Evolutionary conservation across 345 rosid species (phyloP).

Genomic region (Arabidopsis thaliana): DNA sequence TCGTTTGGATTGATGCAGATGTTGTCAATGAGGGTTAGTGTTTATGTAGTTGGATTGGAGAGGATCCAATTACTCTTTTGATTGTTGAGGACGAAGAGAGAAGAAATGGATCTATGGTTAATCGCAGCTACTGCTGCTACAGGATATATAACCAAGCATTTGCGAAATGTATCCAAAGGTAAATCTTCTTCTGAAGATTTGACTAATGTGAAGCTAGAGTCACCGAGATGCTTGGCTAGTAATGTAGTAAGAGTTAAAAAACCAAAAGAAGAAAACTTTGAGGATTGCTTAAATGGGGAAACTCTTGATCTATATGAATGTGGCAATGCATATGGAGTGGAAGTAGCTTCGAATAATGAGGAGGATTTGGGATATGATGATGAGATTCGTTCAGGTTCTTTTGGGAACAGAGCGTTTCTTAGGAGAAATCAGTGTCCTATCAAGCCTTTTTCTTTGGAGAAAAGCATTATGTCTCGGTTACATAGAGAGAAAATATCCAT

Average conservation of each 20-base stretch:
- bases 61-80: slow-evolving; percentile 3
- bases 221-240: slow-evolving; percentile 33
- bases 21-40: not conserved
- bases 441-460: slow-evolving; percentile 68
- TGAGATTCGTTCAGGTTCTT: slow-evolving; percentile 34
- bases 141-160: slow-evolving; percentile 64
- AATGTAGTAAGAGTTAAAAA: slow-evolving; percentile 45
- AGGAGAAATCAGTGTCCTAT: slow-evolving; percentile 47
- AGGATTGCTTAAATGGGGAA: slow-evolving; percentile 37
- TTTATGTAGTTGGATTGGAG: slow-evolving; percentile 22
- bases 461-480: slow-evolving; percentile 72
- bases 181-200: slow-evolving; percentile 46
- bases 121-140: slow-evolving; percentile 78
- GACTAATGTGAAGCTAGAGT: slow-evolving; percentile 43
- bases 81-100: slow-evolving; percentile 17
- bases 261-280: slow-evolving; percentile 43
- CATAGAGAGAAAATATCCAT: slow-evolving; percentile 48
- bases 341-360: slow-evolving; percentile 43
- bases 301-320: slow-evolving; percentile 19
- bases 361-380: slow-evolving; percentile 12
- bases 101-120: slow-evolving; percentile 74
- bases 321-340: slow-evolving; percentile 48
- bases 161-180: slow-evolving; percentile 52
- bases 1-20: not conserved
- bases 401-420: slow-evolving; percentile 52